These are phyloP conservation scores for Aureobasidium leucospermi DNA, from an alignment of 2,329 filamentous ascomycete species.

Conservation along the genomic window DNA sequence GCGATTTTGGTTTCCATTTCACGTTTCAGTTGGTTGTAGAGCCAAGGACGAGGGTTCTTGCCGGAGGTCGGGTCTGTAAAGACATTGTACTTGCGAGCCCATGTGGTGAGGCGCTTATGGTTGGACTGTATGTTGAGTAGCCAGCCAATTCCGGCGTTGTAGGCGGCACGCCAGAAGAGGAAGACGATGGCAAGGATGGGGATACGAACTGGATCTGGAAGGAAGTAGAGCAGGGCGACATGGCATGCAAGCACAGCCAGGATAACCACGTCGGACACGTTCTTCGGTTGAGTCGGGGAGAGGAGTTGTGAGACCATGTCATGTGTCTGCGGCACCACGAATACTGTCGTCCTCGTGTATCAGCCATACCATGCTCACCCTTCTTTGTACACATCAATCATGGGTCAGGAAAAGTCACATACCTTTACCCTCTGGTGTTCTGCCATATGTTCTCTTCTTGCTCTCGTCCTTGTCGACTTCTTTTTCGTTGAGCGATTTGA, in stretches of 20 bases:
- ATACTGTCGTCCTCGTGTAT: conserved; percentile 52
- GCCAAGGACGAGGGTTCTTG: conserved; percentile 70
- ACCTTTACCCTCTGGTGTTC: conserved; percentile 87
- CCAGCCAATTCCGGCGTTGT: conserved; percentile 90
- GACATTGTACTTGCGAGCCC: conserved; percentile 77
- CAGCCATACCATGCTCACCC: background rate
- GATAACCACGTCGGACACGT: conserved; percentile 76
- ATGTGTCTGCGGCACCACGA: conserved; percentile 90
- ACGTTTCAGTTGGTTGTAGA: conserved; percentile 76
- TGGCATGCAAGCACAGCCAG: conserved; percentile 70
- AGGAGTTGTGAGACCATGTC: conserved; percentile 98
- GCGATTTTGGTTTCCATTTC: conserved; percentile 95
- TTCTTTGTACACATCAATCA: background rate
- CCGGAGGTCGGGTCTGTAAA: conserved; percentile 80
- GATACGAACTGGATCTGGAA: conserved; percentile 63
- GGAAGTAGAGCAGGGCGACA: conserved; percentile 63
- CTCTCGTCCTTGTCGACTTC: conserved; percentile 43
- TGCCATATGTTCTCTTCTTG: conserved; percentile 75
- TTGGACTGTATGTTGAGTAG: conserved; percentile 86
- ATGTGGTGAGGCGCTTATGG: conserved; percentile 74
- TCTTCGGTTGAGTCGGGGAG: conserved; percentile 91
- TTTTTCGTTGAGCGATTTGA: conserved; percentile 43
- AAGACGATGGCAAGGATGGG: conserved; percentile 78
- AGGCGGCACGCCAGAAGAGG: conserved; percentile 83
- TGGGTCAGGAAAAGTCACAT: conserved; percentile 34